phyloP scores from a whole-genome alignment of 1,139 yeast species.

The Magnusiomyces tetraspermus region DNA sequence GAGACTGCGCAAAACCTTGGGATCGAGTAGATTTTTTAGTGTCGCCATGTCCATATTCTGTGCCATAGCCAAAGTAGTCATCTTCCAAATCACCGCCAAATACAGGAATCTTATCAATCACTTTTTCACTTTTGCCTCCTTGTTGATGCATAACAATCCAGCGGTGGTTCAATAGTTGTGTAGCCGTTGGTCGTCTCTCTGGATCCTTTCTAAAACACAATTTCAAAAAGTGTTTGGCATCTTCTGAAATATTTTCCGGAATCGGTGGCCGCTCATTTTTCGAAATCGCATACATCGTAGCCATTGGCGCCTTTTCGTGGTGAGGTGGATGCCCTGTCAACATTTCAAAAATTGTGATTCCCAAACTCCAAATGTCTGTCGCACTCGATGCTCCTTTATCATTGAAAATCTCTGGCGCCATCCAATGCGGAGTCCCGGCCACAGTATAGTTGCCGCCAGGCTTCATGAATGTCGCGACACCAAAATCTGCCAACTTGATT shows the following conservation, averaged over 20 bases:
- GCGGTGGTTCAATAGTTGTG: conserved; percentile 46
- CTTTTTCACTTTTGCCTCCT: too few relatives aligned
- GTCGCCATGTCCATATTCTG: too few relatives aligned
- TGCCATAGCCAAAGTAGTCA: too few relatives aligned
- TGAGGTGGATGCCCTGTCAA: conserved; percentile 48
- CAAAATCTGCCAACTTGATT: conserved; percentile 88
- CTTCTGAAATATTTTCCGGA: conserved; percentile 50
- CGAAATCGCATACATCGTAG: conserved; percentile 87
- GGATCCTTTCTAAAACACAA: conserved; percentile 78
- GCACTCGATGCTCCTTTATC: conserved; percentile 83
- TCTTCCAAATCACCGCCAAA: too few relatives aligned
- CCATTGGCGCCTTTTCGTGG: conserved; percentile 43
- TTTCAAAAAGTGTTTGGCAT: conserved; percentile 48
- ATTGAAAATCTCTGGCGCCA: conserved; percentile 75
- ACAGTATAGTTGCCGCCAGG: conserved; percentile 24
- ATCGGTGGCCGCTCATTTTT: conserved; percentile 73
- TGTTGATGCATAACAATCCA: too few relatives aligned
- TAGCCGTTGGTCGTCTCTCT: conserved; percentile 48
- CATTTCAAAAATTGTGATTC: conserved; percentile 84
- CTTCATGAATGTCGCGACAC: conserved; percentile 53
- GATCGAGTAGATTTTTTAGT: too few relatives aligned
- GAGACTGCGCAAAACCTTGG: too few relatives aligned
- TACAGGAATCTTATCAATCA: too few relatives aligned
- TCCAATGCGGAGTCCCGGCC: conserved; percentile 75
- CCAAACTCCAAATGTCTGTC: conserved; percentile 71